Evolutionary conservation across 116 monocot genomes (phyloP), one percentile per base, ranked within the genome.

Genomic region (Cymodocea nodosa): DNA sequence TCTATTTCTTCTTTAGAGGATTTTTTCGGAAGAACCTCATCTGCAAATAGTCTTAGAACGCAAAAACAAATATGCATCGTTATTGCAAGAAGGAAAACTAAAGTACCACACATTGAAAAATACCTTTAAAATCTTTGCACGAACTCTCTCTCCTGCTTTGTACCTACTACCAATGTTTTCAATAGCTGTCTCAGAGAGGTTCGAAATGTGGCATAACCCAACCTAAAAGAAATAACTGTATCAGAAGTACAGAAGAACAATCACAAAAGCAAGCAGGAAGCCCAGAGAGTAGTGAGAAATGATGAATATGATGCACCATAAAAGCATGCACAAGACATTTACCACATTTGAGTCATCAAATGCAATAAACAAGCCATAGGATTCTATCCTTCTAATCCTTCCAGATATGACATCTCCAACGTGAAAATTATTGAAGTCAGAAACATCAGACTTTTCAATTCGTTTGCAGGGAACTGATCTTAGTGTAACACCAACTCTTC

Each of bases 181-280:
- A 66, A 80, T 59, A 58, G 71, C 66, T 53, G 82, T 79, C 72
- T 85, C 90, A 60, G 95, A 80, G 20, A 90, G 25, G 71, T 95
- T 80, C 17, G 95, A 90, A 68, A 82, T 72, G 74, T 95, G 95
- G 56, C 95, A 95, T 62, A 95, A 70, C 49, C 90, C 90, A 83
- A 95, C 95, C 90, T 94, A 60, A 77, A 80, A 64, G n/a, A 23
- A 57, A 61, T 1, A n/a, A 23, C 19, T 56, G 36, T 3, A 50
- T 73, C 20, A 72, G 19, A 24, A 30, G 30, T 30, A 30, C 30
- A 30, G 30, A 30, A 30, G 63, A 59, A 23, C 14, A 34, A 53
- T 51, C 16, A 12, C 2, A 48, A 30, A 30, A 30, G 30, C 30
- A 30, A 1, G 3, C 30, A 30, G 30, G 30, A 30, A 30, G 30